These are phyloP conservation scores for Oryza officinalis DNA, from an alignment of 176 grass and related monocot species.

Conservation along the genomic window DNA sequence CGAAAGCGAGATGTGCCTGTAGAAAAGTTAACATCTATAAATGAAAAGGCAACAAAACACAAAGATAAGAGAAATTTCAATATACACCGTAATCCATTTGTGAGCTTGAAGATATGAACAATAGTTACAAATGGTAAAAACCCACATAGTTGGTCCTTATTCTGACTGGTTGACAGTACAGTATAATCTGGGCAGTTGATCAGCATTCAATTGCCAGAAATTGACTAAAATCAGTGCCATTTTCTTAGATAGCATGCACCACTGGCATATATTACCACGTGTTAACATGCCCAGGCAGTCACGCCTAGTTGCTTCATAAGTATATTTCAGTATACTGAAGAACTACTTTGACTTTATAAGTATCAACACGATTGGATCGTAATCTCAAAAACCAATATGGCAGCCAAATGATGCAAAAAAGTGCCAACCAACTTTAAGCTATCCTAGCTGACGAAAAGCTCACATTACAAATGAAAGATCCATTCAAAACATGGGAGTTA, in stretches of 20 bases:
- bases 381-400: neutral
- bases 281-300: no score
- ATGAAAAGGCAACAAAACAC: neutral
- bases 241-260: no score
- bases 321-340: neutral
- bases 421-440: neutral
- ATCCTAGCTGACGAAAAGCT: neutral
- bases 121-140: neutral
- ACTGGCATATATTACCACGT: no score
- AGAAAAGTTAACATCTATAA: slow-evolving; percentile 11
- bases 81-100: neutral
- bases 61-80: neutral
- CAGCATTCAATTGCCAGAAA: neutral
- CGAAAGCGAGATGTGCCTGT: slow-evolving; percentile 84
- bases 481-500: neutral
- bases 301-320: neutral
- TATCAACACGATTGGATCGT: neutral
- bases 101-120: neutral
- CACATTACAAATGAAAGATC: neutral
- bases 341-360: neutral
- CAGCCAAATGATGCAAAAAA: neutral
- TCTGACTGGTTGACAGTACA: no score
- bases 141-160: neutral
- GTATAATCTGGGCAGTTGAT: neutral
- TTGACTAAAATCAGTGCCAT: neutral